These are phyloP conservation scores for Paecilomyces dactylethromorphus DNA, from an alignment of 2,329 filamentous ascomycete species.

Conservation along the genomic window DNA sequence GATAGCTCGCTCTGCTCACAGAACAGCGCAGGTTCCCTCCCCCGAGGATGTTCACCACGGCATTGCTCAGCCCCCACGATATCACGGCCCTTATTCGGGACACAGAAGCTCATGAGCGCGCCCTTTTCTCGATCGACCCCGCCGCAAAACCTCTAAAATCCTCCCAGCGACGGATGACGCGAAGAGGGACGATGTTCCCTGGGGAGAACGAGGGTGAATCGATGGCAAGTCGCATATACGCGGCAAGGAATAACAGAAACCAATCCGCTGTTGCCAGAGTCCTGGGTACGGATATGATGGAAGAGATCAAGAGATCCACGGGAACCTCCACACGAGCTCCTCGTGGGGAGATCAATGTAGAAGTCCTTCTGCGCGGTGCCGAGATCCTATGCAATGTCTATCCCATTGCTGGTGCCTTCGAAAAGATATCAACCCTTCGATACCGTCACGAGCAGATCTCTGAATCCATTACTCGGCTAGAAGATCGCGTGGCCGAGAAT, in stretches of 20 bases:
- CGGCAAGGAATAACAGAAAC: slow-evolving; percentile 57
- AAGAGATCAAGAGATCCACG: slow-evolving; percentile 61
- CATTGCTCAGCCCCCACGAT: slow-evolving; percentile 78
- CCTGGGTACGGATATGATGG: slow-evolving; percentile 78
- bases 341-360: slow-evolving; percentile 73
- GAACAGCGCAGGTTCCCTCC: slow-evolving; percentile 62
- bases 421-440: slow-evolving; percentile 67
- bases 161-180: slow-evolving; percentile 39
- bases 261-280: slow-evolving; percentile 82
- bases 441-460: slow-evolving; percentile 64
- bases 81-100: slow-evolving; percentile 93
- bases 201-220: slow-evolving; percentile 26
- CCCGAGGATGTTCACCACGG: slow-evolving; percentile 94
- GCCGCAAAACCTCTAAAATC: slow-evolving; percentile 47
- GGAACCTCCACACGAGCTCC: slow-evolving; percentile 47
- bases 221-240: slow-evolving; percentile 40
- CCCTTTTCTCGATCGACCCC: slow-evolving; percentile 84
- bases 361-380: slow-evolving; percentile 74
- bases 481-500: slow-evolving; percentile 72
- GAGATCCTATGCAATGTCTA: slow-evolving; percentile 90
- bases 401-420: slow-evolving; percentile 68
- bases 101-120: slow-evolving; percentile 88
- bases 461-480: slow-evolving; percentile 72
- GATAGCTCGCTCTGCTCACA: not conserved
- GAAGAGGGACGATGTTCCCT: slow-evolving; percentile 46